These are phyloP conservation scores for Monosporascus cannonballus DNA, from an alignment of 2,329 filamentous ascomycete species.

Conservation along the genomic window DNA sequence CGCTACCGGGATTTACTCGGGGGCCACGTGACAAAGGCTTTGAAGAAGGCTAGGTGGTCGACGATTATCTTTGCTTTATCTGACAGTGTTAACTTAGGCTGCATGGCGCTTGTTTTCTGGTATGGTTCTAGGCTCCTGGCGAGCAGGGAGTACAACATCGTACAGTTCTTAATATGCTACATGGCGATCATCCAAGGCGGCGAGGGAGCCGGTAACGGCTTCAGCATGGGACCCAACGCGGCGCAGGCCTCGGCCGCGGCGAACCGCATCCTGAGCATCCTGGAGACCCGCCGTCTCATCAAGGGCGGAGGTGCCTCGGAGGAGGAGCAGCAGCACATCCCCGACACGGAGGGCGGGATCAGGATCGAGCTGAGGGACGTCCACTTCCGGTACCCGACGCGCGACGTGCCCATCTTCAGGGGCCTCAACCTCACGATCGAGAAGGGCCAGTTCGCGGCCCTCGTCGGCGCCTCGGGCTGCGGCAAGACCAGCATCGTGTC, in stretches of 20 bases:
- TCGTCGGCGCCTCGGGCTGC: conserved; percentile 65
- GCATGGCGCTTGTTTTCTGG: conserved; percentile 61
- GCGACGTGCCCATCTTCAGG: conserved; percentile 50
- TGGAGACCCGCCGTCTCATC: conserved; percentile 36
- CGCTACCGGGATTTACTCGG: conserved; percentile 56
- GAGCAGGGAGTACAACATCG: conserved; percentile 38
- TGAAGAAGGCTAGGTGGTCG: conserved; percentile 53
- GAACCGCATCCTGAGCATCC: conserved; percentile 51
- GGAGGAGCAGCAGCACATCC: conserved; percentile 27
- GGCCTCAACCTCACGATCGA: conserved; percentile 58
- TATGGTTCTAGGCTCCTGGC: conserved; percentile 58
- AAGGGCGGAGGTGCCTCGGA: conserved; percentile 10
- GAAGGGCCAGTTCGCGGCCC: conserved; percentile 63
- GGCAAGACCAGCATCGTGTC: conserved; percentile 69
- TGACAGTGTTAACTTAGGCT: conserved; percentile 58
- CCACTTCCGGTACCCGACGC: conserved; percentile 55
- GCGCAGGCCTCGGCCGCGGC: conserved; percentile 54
- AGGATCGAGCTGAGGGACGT: conserved; percentile 51
- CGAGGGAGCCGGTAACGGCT: conserved; percentile 60
- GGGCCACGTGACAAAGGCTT: conserved; percentile 53
- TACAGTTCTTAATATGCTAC: conserved; percentile 52
- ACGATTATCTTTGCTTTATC: conserved; percentile 63
- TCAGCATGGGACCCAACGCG: conserved; percentile 61
- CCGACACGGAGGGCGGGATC: conserved; percentile 42
- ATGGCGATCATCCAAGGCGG: conserved; percentile 63